These are phyloP conservation scores for Coniochaeta hoffmannii DNA, from an alignment of 2,329 filamentous ascomycete genomes.

Conservation along the genomic window DNA sequence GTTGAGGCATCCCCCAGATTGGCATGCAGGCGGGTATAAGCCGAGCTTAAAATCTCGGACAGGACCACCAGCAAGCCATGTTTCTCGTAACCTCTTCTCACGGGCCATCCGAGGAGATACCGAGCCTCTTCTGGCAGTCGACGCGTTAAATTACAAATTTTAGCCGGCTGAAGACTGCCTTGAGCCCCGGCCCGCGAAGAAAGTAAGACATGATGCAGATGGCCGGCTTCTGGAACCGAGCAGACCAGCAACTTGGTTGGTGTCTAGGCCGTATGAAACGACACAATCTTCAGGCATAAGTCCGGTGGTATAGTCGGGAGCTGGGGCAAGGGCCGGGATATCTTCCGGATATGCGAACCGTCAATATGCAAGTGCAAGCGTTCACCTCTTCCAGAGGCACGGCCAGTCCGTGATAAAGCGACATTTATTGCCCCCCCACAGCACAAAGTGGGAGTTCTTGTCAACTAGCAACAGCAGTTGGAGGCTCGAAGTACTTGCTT, in stretches of 20 bases:
- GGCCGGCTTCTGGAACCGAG: neutral
- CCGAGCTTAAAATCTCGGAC: constrained; percentile 10
- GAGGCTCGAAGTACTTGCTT: neutral
- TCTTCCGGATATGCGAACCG: constrained; percentile 12
- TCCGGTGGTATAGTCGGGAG: constrained; percentile 6
- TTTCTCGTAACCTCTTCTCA: neutral
- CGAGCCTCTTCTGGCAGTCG: neutral
- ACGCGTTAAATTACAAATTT: neutral
- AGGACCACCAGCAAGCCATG: constrained; percentile 1
- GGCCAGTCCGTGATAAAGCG: constrained; percentile 8
- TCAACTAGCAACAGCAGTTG: too few species aligned
- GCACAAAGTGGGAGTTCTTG: neutral
- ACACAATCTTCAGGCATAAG: constrained; percentile 5
- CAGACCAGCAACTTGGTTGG: neutral
- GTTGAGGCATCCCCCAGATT: constrained; percentile 3
- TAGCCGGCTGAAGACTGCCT: neutral
- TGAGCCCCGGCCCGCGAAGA: neutral
- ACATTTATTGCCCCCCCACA: constrained; percentile 6
- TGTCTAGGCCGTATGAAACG: neutral
- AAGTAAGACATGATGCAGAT: neutral
- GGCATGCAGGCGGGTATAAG: constrained; percentile 4
- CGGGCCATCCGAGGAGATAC: neutral
- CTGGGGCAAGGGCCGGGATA: constrained; percentile 7
- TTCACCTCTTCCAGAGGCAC: constrained; percentile 4
- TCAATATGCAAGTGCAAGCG: constrained; percentile 9